Base-by-base conservation (phyloP, 805 yeast genomes). In the Metschnikowia continentalis region DNA sequence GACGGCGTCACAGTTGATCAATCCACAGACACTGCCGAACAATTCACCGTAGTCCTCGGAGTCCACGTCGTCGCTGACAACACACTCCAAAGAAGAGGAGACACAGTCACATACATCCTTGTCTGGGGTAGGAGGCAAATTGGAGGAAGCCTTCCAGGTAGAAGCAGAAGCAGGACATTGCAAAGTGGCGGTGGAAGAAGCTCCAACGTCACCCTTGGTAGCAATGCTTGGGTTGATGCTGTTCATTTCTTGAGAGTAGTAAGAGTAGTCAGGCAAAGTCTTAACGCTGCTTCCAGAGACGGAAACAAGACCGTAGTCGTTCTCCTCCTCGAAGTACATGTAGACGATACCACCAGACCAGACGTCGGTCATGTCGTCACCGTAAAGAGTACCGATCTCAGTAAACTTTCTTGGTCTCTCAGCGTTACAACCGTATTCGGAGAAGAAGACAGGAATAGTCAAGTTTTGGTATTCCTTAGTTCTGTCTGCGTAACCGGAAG, bases 341-440 rank as follows among this genome's bases (percentile, higher is more conserved):
- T 90, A 89, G 48, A 88, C 92, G 61, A 89, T 87, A 70, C 96
- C 96, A 65, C 96, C 96, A 39, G 95, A 88, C 94, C 95, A 90
- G 47, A 89, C 91, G 62, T 81, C 87, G 45, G 94, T 85, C 96
- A 89, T 89, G 26, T 87, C 71, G 54, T 70, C 74, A 32, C 83
- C 69, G 72, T 77, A 89, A 6, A 89, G 67, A 4, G 90, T 79
- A 14, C 74, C 78, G 53, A 89, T 88, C 65, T 89, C 96, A 35
- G 83, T 76, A 73, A 89, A 89, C 61, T 77, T 72, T 69, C 96
- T 81, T 54, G 96, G 96, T 62, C 75, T 72, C 39, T 76, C 80
- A 17, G 72, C 74, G 66, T 88, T 90, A 76, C 96, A 89, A 51
- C 96, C 96, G 67, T 86, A 89, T 71, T 89, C 96, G 10, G 94